phyloP scores from a whole-genome alignment of 1,139 yeast genomes.

The Saccharomyces hybrid region DNA sequence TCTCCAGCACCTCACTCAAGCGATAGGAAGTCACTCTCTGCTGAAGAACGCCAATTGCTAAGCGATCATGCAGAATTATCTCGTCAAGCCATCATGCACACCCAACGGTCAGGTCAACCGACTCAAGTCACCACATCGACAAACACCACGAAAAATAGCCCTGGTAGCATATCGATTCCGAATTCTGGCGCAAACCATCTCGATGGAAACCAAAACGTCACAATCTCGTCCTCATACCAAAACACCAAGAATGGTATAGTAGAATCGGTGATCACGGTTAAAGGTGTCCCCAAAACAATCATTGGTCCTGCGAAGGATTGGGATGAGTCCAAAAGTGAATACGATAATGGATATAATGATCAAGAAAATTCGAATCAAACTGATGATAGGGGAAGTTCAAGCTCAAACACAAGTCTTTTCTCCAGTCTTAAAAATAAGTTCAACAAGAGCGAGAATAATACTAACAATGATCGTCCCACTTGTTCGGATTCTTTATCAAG shows the following conservation, averaged over 20 bases:
- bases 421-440: neutral
- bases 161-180: neutral
- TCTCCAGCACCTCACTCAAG: neutral
- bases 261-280: slow-evolving; percentile 76
- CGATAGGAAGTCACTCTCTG: neutral
- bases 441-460: slow-evolving; percentile 2
- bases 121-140: slow-evolving; percentile 13
- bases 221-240: slow-evolving; percentile 22
- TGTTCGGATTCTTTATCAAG: neutral
- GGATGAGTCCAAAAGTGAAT: slow-evolving; percentile 16
- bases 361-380: slow-evolving; percentile 1
- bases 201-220: slow-evolving; percentile 5
- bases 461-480: neutral
- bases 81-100: slow-evolving; percentile 12
- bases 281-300: slow-evolving; percentile 81
- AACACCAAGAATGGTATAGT: slow-evolving; percentile 48
- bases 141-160: slow-evolving; percentile 4
- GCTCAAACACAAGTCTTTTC: slow-evolving; percentile 1
- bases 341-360: neutral
- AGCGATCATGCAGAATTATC: slow-evolving; percentile 14
- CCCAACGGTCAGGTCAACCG: slow-evolving; percentile 15
- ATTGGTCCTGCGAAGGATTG: slow-evolving; percentile 44
- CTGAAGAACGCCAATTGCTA: slow-evolving; percentile 7
- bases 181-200: neutral
- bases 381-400: neutral